Conservation (phyloP, 371 early-diverging fungal genomes). For the Dinochytrium kinnereticum region DNA sequence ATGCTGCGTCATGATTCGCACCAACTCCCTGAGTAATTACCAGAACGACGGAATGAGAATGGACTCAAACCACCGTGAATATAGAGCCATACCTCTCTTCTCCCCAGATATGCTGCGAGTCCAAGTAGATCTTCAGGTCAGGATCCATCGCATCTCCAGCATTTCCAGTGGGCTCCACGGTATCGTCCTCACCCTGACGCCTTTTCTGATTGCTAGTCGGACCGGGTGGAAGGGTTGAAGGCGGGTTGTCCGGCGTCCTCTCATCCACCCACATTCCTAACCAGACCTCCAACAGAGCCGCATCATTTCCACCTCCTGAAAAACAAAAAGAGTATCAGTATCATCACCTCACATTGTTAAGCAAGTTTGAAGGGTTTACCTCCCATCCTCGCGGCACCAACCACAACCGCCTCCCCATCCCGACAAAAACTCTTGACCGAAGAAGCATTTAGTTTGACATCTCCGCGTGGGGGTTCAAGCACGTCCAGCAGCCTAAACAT, state of each 20-base stretch:
- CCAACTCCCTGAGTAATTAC: constrained; percentile 1
- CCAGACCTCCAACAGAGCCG: constrained; percentile 2
- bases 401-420: not conserved
- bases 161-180: no score
- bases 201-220: no score
- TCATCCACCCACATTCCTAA: constrained; percentile 13
- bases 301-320: not conserved
- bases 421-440: not conserved
- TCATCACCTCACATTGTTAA: no score
- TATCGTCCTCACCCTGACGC: no score
- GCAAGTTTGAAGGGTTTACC: no score
- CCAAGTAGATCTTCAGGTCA: not conserved
- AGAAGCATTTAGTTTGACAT: not conserved
- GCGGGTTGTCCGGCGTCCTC: not conserved
- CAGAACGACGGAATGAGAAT: no score
- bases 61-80: no score
- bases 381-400: not conserved
- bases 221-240: no score
- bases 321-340: no score
- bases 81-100: constrained; percentile 8
- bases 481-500: not conserved
- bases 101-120: not conserved
- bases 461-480: not conserved
- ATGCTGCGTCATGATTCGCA: not conserved
- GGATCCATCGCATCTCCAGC: not conserved